These are phyloP conservation scores for Metschnikowia vanudenii DNA, from an alignment of 805 yeast genomes.

Conservation along the genomic window DNA sequence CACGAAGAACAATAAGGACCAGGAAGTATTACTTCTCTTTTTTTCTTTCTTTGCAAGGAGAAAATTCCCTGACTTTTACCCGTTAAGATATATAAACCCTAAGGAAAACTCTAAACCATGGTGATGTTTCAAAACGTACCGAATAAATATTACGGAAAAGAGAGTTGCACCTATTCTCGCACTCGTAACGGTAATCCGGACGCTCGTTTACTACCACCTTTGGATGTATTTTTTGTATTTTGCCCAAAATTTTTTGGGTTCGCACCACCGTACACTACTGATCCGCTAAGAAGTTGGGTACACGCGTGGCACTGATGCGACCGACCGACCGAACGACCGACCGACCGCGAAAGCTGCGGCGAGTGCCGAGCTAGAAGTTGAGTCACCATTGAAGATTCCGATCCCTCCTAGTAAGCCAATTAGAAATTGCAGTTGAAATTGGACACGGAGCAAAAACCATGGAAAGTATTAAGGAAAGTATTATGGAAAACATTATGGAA, in stretches of 20 bases:
- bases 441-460: too few relatives aligned
- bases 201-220: slow-evolving; percentile 6
- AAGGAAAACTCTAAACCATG: not conserved
- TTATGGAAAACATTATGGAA: too few relatives aligned
- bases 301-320: not conserved
- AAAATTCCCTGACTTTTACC: not conserved
- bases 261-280: slow-evolving; percentile 14
- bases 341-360: too few relatives aligned
- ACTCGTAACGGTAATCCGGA: slow-evolving; percentile 8
- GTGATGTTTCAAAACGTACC: slow-evolving; percentile 9
- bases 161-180: slow-evolving; percentile 11
- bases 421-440: too few relatives aligned
- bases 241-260: slow-evolving; percentile 15
- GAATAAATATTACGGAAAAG: slow-evolving; percentile 6
- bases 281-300: slow-evolving; percentile 10
- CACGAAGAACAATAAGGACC: not conserved
- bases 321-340: not conserved
- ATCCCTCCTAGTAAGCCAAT: too few relatives aligned
- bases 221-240: not conserved
- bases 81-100: slow-evolving; percentile 1
- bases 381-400: too few relatives aligned
- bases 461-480: too few relatives aligned
- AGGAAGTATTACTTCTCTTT: not conserved
- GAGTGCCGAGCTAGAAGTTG: too few relatives aligned
- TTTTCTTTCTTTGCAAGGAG: not conserved